phyloP scores from a whole-genome alignment of 2,329 filamentous ascomycete genomes.

The Alternaria incomplexa region DNA sequence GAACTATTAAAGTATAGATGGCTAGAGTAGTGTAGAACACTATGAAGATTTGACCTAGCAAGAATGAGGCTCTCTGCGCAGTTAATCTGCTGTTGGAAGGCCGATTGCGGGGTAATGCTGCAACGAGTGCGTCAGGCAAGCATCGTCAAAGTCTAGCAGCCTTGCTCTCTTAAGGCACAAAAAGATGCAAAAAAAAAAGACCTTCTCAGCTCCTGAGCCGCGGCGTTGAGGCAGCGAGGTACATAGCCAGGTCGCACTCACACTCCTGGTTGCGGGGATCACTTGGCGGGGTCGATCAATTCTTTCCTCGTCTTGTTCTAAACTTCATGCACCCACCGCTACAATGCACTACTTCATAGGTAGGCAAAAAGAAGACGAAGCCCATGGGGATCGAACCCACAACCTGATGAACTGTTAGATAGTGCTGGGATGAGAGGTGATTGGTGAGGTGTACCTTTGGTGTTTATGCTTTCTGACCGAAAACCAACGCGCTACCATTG shows the following conservation, averaged over 20 bases:
- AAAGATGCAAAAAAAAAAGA: background rate
- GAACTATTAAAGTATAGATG: background rate
- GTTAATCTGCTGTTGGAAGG: background rate
- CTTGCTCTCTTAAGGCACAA: background rate
- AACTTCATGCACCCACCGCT: background rate
- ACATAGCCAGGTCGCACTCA: background rate
- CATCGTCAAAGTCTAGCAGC: background rate
- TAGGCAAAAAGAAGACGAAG: conserved; percentile 12
- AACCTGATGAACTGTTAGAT: conserved; percentile 18
- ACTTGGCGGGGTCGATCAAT: background rate
- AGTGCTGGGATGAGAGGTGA: background rate
- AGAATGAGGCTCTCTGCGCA: background rate
- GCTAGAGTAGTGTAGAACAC: background rate
- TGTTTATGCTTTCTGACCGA: conserved; percentile 22
- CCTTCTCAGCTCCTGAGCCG: no score
- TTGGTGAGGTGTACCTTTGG: conserved; percentile 24
- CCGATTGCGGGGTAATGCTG: background rate
- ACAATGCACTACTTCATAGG: background rate
- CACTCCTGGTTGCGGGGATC: background rate
- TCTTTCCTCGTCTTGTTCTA: background rate
- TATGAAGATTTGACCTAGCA: background rate
- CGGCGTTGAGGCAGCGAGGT: background rate
- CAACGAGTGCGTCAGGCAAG: background rate
- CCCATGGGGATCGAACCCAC: conserved; percentile 22
- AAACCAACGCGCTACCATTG: conserved; percentile 41